Base-by-base conservation (phyloP, 306 rosid genomes). In the Prunus davidiana region DNA sequence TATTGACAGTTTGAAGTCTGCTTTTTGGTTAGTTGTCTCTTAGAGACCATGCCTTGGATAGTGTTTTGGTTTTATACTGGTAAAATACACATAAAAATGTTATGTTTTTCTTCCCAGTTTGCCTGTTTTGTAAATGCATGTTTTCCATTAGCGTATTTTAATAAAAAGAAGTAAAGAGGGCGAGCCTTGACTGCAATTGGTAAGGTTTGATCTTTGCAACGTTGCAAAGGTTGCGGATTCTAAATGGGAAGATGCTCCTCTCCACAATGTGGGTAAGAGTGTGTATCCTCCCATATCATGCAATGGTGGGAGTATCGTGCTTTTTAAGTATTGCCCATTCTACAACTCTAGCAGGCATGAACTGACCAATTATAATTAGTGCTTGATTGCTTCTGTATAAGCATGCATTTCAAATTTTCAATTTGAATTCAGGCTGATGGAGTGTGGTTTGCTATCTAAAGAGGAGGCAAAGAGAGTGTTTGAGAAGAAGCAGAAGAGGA, bases 401-500 rank as follows among this genome's bases (percentile, higher is more conserved):
- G 6, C 58, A 76, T 76, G 58, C 2, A 56, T 67, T 22, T 67
- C 49, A 60, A 24, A 61, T 64, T 38, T 8, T 75, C 71, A 70
- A 30, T 84, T n/a, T 72, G 30, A 74, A 67, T 83, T 67, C 90
- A 94, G 96, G 97, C 81, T 92, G 93, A 91, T 94, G 98, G 98
- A 94, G 56, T 86, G 89, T 3, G 98, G 96, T 55, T 90, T 94
- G 84, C 88, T 94, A 82, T 68, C 95, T 41, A 79, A 86, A 78
- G 91, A 86, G n/a, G 69, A 79, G 69, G 97, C 97, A 12, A 81
- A 76, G 86, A 76, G 80, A 85, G 89, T 84, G 71, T 82, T 47
- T 64, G 91, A 91, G 66, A 89, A 82, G 87, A 91, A 82, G 87
- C 91, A 88, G 82, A 85, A 87, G 79, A 87, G 38, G 64, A 77